Conservation (phyloP, 495 filamentous ascomycete species). For the Penicillium pancosmium region DNA sequence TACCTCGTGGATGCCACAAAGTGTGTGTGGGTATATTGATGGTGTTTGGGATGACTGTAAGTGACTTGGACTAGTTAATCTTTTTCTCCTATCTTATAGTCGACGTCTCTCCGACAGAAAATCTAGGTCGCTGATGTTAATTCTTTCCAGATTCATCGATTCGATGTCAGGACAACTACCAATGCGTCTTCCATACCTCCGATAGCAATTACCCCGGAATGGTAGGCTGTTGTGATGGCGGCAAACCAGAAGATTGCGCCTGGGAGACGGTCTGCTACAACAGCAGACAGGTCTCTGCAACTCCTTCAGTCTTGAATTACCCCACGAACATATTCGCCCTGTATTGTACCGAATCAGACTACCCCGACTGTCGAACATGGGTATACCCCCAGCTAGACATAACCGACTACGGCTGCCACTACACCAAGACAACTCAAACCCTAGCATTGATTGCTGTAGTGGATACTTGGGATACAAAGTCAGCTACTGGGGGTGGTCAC, state of each 20-base stretch:
- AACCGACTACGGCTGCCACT: slow-evolving; percentile 17
- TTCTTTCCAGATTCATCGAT: slow-evolving; percentile 6
- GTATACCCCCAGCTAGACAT: slow-evolving; percentile 15
- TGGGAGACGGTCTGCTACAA: slow-evolving; percentile 22
- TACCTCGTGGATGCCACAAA: slow-evolving; percentile 8
- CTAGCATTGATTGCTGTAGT: slow-evolving; percentile 8
- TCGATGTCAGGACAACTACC: slow-evolving; percentile 1
- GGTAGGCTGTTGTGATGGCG: slow-evolving; percentile 17
- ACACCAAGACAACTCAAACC: slow-evolving; percentile 3
- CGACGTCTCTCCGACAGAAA: too few species aligned
- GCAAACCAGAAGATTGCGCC: slow-evolving; percentile 8
- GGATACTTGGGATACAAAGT: not conserved
- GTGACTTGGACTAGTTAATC: not conserved
- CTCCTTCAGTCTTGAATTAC: slow-evolving; percentile 4
- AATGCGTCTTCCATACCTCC: slow-evolving; percentile 22
- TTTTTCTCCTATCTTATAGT: too few species aligned
- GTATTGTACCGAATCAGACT: slow-evolving; percentile 6
- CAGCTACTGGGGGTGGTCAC: not conserved
- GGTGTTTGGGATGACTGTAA: slow-evolving; percentile 10
- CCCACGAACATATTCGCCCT: slow-evolving; percentile 8
- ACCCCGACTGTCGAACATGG: slow-evolving; percentile 12
- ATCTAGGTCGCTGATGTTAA: not conserved
- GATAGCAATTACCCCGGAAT: slow-evolving; percentile 10
- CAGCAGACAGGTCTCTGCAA: slow-evolving; percentile 4
- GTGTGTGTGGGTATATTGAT: slow-evolving; percentile 18